phyloP scores from a whole-genome alignment of 2,329 filamentous ascomycete species.

The Penicillium sp. region DNA sequence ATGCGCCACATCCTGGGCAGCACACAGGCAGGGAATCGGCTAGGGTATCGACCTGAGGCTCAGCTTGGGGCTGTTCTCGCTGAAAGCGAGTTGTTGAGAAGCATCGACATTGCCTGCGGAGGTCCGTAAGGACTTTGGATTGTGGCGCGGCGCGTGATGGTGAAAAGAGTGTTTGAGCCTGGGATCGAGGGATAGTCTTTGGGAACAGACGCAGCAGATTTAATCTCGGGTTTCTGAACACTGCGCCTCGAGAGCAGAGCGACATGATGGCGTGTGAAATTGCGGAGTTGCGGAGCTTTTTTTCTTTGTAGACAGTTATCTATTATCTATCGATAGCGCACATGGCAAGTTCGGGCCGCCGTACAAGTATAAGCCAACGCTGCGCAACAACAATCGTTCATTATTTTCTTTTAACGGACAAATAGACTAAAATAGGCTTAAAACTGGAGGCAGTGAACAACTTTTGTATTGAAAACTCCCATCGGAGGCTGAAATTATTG shows the following conservation, averaged over 20 bases:
- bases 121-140: not conserved
- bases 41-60: slow-evolving; percentile 15
- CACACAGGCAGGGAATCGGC: slow-evolving; percentile 47
- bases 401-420: not conserved
- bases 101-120: slow-evolving; percentile 16
- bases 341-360: slow-evolving; percentile 17
- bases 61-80: slow-evolving; percentile 9
- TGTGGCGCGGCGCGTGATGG: not conserved
- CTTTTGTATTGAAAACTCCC: not conserved
- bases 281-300: slow-evolving; percentile 24
- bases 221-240: slow-evolving; percentile 20
- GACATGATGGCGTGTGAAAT: slow-evolving; percentile 27
- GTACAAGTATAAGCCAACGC: slow-evolving; percentile 11
- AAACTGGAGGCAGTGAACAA: not conserved
- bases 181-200: not conserved
- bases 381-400: not conserved
- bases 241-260: slow-evolving; percentile 27
- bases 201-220: not conserved
- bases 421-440: not conserved
- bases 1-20: slow-evolving; percentile 65
- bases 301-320: slow-evolving; percentile 18
- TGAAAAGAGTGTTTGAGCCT: not conserved
- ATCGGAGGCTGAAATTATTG: not conserved
- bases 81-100: slow-evolving; percentile 20
- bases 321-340: slow-evolving; percentile 29